These are phyloP conservation scores for Mycena floridula DNA, from an alignment of 768 basidiomycete species.

Conservation along the genomic window DNA sequence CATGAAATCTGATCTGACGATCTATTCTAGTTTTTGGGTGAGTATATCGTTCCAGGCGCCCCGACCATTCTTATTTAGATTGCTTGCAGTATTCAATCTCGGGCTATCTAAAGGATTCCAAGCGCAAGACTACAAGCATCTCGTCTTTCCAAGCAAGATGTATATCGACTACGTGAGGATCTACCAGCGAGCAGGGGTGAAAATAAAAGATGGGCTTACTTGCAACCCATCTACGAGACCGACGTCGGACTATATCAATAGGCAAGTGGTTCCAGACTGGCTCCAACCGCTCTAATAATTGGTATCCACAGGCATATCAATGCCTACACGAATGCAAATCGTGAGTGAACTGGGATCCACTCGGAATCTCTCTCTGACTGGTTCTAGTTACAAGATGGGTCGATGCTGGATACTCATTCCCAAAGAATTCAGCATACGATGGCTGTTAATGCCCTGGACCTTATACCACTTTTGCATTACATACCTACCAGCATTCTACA, in stretches of 20 bases:
- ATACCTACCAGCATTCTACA: neutral
- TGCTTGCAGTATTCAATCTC: constrained; percentile 81
- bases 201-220: constrained; percentile 48
- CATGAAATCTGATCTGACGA: too few species aligned
- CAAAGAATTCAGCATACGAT: constrained; percentile 41
- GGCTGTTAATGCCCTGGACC: constrained; percentile 1
- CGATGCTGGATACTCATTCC: constrained; percentile 68
- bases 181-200: constrained; percentile 68
- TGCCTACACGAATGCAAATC: constrained; percentile 76
- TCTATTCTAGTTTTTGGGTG: too few species aligned
- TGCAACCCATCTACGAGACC: constrained; percentile 79
- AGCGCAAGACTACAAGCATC: constrained; percentile 57
- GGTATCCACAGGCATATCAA: constrained; percentile 32
- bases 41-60: too few species aligned
- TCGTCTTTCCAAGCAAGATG: constrained; percentile 77
- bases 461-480: neutral
- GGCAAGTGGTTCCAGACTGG: constrained; percentile 28
- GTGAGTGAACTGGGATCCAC: too few species aligned
- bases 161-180: constrained; percentile 87
- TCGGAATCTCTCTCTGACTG: too few species aligned
- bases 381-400: constrained; percentile 89
- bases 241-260: constrained; percentile 75
- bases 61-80: constrained; percentile 27
- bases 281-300: neutral
- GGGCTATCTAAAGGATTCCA: constrained; percentile 80